A percentile compares a stretch with the other conserved stretches of the same genome.
These are phyloP conservation scores for Trichoderma polysporum DNA, from an alignment of 2,329 filamentous ascomycete species.

Conservation along the genomic window DNA sequence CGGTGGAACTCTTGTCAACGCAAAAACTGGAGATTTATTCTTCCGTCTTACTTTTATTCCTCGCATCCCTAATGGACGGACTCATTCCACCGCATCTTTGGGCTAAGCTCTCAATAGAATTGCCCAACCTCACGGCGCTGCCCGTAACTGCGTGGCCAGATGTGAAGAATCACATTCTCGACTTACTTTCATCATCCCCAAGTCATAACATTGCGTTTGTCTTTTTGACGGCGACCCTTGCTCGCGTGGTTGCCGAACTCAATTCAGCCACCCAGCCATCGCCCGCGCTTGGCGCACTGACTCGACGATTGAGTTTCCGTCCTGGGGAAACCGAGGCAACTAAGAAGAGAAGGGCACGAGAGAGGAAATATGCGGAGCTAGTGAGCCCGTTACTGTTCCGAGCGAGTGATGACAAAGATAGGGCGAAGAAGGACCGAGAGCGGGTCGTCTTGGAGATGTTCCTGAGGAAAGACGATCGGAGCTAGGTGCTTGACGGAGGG, in stretches of 20 bases:
- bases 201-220: constrained; percentile 88
- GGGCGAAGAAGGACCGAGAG: constrained; percentile 61
- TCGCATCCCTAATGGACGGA: constrained; percentile 74
- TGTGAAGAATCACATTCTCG: constrained; percentile 60
- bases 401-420: constrained; percentile 52
- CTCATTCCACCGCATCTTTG: constrained; percentile 71
- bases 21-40: constrained; percentile 73
- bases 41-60: constrained; percentile 71
- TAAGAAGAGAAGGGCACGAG: constrained; percentile 55
- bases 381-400: constrained; percentile 66
- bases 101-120: constrained; percentile 62
- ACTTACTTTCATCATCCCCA: constrained; percentile 68
- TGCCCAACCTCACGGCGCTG: constrained; percentile 42
- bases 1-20: constrained; percentile 60
- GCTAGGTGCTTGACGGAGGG: constrained; percentile 28
- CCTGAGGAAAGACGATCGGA: constrained; percentile 35
- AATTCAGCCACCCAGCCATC: constrained; percentile 38
- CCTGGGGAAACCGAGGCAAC: constrained; percentile 34
- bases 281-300: constrained; percentile 32
- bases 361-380: constrained; percentile 62
- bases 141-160: constrained; percentile 36
- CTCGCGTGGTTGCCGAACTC: constrained; percentile 51
- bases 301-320: constrained; percentile 49
- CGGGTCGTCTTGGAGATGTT: constrained; percentile 70
- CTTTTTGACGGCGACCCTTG: constrained; percentile 76